Evolutionary conservation across 805 yeast genomes (phyloP), one percentile per base, ranked within the genome.

Genomic region (Kluyveromyces siamensis): DNA sequence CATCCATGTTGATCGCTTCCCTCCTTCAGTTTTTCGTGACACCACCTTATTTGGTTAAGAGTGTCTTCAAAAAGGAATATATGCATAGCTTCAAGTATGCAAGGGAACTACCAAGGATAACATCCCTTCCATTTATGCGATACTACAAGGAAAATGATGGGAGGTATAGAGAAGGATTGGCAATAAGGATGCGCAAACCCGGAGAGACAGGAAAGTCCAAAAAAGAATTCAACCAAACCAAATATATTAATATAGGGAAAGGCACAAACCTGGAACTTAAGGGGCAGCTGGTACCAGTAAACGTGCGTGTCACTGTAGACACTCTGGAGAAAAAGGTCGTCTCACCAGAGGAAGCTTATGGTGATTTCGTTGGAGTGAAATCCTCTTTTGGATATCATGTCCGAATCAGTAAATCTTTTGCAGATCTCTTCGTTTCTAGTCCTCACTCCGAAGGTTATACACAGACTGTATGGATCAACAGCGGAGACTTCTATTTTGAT

Each of bases 251-350:
- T 58, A 72, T 89, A 41, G 97, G 97, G 1, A 75, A 72, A 48
- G 69, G 71, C 2, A 67, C 76, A 47, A 73, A 81, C 16, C 55
- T 89, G 33, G 83, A 83, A 60, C 72, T 89, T 45, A 65, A 65
- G 8, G 69, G 72, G 8, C 77, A 76, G 53, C 81, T 80, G 49
- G 81, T 87, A 3, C 96, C 96, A 2, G 75, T 79, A 0, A 80
- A 85, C 56, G 87, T 84, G 14, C 72, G 95, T 54, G 96, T 90
- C 9, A 87, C 95, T 0, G 87, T 90, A 1, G 87, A 90, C 58
- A 53, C 80, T 9, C 70, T 77, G 41, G 76, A 75, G 10, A 75
- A 73, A 45, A 75, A 74, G 47, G 77, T 87, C 11, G 93, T 87
- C 0, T 77, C 87, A 0, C 87, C 93, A 8, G 55, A 69, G 10